Evolutionary conservation across 371 early-diverging fungal species (phyloP), one percentile per base, ranked within the genome.

Genomic region (Haplosporangium sp.): DNA sequence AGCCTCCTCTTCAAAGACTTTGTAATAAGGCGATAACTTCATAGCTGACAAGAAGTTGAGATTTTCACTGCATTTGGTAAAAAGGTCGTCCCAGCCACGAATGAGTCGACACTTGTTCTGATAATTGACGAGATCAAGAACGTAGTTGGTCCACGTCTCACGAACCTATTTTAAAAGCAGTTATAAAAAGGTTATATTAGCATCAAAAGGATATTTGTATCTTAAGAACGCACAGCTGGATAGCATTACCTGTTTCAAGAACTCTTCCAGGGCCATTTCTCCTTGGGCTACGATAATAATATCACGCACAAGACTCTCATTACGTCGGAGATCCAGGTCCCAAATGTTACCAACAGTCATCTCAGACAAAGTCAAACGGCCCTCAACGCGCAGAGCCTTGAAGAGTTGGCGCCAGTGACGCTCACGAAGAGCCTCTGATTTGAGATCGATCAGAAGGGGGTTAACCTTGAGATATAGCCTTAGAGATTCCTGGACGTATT

Each of bases 221-320:
- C 27, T 27, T 27, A 27, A 27, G 27, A 27, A 27, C 27, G 27
- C 27, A 27, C 27, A 27, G 27, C 27, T 27, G 27, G 27, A 27
- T 27, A 20, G 17, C 8, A 4, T 57, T 56, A 83, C 84, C 73
- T 96, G 95, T 71, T 93, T 93, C 88, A 99, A 88, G 88, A 96
- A 99, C 83, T 97, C 97, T 84, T 99, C 99, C 48, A 99, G 86
- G 2, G 97, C 99, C 97, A 99, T 97, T 88, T 99, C 99, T 78
- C 99, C 99, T 83, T 97, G 96, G 4, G 99, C 99, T 52, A 92
- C 92, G 17, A 92, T 86, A 53, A 99, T 92, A 34, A 98, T 93
- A 39, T 98, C 98, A 50, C 92, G 91, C 34, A 98, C 88, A 5
- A 86, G 78, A 47, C 87, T 79, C 83, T 98, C 98, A 77, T 97